Conservation (phyloP, 208 protist species). For the Acanthamoeba royreba region DNA sequence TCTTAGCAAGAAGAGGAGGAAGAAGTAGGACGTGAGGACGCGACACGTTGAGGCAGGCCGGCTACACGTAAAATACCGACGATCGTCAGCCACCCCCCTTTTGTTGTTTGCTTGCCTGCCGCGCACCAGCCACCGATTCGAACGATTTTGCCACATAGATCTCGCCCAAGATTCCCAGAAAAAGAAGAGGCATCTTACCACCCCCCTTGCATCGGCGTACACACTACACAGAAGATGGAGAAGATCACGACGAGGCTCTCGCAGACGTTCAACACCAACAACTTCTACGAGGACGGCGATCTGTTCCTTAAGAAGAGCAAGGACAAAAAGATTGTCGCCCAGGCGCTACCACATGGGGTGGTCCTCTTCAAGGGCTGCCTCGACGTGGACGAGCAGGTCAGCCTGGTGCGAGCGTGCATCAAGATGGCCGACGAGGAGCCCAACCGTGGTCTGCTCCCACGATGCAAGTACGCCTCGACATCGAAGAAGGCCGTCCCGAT, state of each 20-base stretch:
- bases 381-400: not conserved
- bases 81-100: too few relatives aligned
- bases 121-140: too few relatives aligned
- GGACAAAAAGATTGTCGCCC: not conserved
- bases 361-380: conserved; percentile 6
- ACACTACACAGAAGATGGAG: not conserved
- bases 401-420: not conserved
- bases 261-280: not conserved
- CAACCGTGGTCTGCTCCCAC: not conserved
- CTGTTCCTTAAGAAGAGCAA: not conserved
- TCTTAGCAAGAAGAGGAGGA: too few relatives aligned
- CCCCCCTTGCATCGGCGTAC: too few relatives aligned
- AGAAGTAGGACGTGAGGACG: too few relatives aligned
- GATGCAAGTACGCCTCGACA: not conserved
- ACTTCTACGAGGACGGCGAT: conserved; percentile 12
- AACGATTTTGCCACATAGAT: too few relatives aligned
- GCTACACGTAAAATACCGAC: too few relatives aligned
- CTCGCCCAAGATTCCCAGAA: too few relatives aligned
- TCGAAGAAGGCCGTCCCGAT: conserved; percentile 17
- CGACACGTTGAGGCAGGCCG: too few relatives aligned
- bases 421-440: conserved; percentile 30
- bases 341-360: conserved; percentile 1
- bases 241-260: not conserved
- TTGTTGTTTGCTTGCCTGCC: too few relatives aligned
- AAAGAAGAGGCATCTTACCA: too few relatives aligned